Evolutionary conservation across 305 asterid genomes (phyloP), one percentile per base, ranked within the genome.

Genomic region (Solanum aculeatissimum): DNA sequence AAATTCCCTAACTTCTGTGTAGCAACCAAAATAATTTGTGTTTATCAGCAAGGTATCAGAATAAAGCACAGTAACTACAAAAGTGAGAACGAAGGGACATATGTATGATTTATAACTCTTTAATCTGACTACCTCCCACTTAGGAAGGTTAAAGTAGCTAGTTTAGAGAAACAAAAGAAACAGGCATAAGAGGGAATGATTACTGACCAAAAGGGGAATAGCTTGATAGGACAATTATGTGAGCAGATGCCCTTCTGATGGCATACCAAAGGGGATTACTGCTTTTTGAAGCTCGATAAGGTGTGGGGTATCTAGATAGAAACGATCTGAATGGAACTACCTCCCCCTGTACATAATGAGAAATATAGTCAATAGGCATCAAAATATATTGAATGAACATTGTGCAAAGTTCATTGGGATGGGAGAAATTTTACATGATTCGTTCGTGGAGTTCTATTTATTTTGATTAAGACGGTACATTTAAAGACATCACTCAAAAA

Each of bases 201-300:
- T 78, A 87, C 85, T 90, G 90, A 97, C 99, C 99, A 85, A 94
- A 97, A 80, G 99, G 94, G 82, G 99, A 97, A 91, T 97, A 97
- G 95, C 97, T 97, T 89, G 98, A 97, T 82, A 97, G 94, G 90
- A 94, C 95, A 84, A 97, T 94, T 80, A 97, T 92, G 86, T 97
- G 98, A 87, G 98, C 93, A 82, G 98, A 95, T 86, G 96, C 98
- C 85, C 99, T 92, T 88, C 98, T 94, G 87, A 97, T 86, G 32
- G 99, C 93, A 89, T 97, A 97, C 99, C 99, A 97, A 70, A 95
- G 91, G 63, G 97, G 98, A 90, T 87, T 92, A 86, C 91, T 97
- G 91, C 99, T 97, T 89, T 87, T 87, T 85, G 97, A 93, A 69
- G 97, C 97, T 85, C 53, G 86, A 90, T 93, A 92, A 86, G 98